Evolutionary conservation across 1,284 basidiomycete species (phyloP).

Genomic region (Porodaedalea pini): DNA sequence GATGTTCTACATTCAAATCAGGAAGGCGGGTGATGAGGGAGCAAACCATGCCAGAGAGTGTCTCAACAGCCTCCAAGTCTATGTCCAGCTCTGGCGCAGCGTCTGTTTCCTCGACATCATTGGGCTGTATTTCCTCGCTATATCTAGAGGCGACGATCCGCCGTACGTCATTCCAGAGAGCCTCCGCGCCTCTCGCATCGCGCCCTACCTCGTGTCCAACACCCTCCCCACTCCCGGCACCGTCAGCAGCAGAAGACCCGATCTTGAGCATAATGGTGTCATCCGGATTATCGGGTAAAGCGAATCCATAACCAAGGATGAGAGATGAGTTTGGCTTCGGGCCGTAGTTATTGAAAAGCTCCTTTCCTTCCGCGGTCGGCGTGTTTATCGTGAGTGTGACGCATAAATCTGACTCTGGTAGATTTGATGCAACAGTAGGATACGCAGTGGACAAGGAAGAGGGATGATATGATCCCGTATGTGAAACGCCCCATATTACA

Average conservation of each 20-base stretch:
- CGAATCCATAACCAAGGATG: slow-evolving; percentile 86
- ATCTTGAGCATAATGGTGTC: slow-evolving; percentile 81
- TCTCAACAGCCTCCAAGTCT: slow-evolving; percentile 12
- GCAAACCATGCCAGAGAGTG: slow-evolving; percentile 15
- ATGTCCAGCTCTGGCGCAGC: not conserved
- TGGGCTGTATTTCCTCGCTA: slow-evolving; percentile 25
- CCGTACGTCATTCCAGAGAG: slow-evolving; percentile 58
- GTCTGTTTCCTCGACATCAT: not conserved
- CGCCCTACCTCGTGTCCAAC: slow-evolving; percentile 55
- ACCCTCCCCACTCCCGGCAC: slow-evolving; percentile 29
- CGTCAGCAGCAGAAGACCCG: slow-evolving; percentile 42
- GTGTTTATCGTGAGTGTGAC: slow-evolving; percentile 46
- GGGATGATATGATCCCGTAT: slow-evolving; percentile 24
- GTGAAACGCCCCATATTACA: slow-evolving; percentile 74
- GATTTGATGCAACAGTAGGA: slow-evolving; percentile 15
- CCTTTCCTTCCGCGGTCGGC: slow-evolving; percentile 39
- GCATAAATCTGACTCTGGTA: slow-evolving; percentile 20
- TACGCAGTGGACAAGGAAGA: not conserved
- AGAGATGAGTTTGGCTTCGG: slow-evolving; percentile 84
- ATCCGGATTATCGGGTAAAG: slow-evolving; percentile 71
- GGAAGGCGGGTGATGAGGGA: slow-evolving; percentile 13
- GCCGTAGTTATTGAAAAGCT: slow-evolving; percentile 90
- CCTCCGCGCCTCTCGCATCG: slow-evolving; percentile 49
- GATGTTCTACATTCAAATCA: not conserved
- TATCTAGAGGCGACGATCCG: slow-evolving; percentile 36